phyloP scores from a whole-genome alignment of 1,139 yeast species.

The Meyerozyma carpophila region DNA sequence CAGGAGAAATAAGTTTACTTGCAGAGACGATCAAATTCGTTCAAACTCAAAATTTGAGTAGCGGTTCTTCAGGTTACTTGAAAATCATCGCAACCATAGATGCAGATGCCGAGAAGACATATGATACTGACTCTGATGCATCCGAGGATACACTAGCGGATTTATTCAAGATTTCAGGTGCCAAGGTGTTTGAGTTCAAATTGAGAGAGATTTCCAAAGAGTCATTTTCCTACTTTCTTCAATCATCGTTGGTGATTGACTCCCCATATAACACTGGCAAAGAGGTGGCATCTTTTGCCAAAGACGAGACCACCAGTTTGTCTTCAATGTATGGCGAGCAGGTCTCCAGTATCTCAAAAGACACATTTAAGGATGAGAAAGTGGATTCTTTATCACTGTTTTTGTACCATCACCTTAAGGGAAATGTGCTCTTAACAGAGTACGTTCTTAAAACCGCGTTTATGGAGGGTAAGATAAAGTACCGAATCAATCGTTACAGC shows the following conservation, averaged over 20 bases:
- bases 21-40: conserved; percentile 23
- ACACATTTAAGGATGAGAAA: background rate
- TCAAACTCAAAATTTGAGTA: conserved; percentile 9
- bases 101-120: background rate
- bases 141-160: conserved; percentile 4
- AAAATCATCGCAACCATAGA: conserved; percentile 14
- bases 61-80: conserved; percentile 15
- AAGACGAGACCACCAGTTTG: conserved; percentile 5
- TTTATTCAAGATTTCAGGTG: conserved; percentile 5
- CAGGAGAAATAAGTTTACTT: conserved; percentile 23
- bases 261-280: background rate
- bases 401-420: conserved; percentile 9
- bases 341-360: background rate
- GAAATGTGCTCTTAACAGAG: conserved; percentile 13
- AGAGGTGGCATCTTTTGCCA: background rate
- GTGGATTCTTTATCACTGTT: conserved; percentile 2
- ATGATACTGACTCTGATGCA: conserved; percentile 5
- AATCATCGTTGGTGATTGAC: conserved; percentile 4
- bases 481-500: conserved; percentile 6
- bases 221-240: conserved; percentile 10
- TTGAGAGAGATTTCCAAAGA: conserved; percentile 7
- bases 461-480: conserved; percentile 8
- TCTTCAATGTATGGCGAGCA: conserved; percentile 4
- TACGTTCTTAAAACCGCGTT: conserved; percentile 7
- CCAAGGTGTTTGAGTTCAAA: conserved; percentile 4